Evolutionary conservation across 768 basidiomycete species (phyloP), one percentile per base, ranked within the genome.

Genomic region (Heimioporus sp.): DNA sequence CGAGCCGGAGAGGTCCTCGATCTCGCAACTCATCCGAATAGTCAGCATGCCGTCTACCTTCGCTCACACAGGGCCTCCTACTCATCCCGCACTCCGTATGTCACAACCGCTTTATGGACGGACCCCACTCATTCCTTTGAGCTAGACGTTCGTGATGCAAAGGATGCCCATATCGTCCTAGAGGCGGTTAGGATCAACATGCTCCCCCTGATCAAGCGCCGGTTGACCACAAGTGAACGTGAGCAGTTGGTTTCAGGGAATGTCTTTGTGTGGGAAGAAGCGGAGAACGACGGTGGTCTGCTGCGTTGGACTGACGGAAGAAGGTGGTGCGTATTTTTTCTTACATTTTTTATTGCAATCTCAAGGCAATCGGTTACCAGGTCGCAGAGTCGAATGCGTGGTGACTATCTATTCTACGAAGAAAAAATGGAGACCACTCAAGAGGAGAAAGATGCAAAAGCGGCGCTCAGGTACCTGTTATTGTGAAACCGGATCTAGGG

Each of bases 241-340:
- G 87, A 87, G 32, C 80, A 84, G 38, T 73, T 91, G 5, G 65
- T 65, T 36, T 86, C 87, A 46, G 89, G 89, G 2, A 86, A 90
- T 53, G 80, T 91, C 38, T 91, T 89, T 59, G 89, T 91, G 36
- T 91, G 89, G 89, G 88, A 91, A 60, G 89, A 91, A 65, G 86
- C 87, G 4, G 87, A 86, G 57, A 76, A 79, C 46, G 88, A 88
- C 44, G 85, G 85, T 44, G 83, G 81, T 8, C 48, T 68, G 8
- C 73, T 90, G 51, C 78, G 89, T 21, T 90, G 89, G 89, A 91
- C 89, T 16, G 89, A 91, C 63, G 89, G 89, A 13, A 75, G 87
- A 56, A 74, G 89, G 71, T 91, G 89, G 89, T 83, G 65, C 43
- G 72, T 54, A 13, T 21, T 11, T 42, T 43, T 35, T 19, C 34